Evolutionary conservation across 441 rosid species (phyloP).

Genomic region (Croton setiger): DNA sequence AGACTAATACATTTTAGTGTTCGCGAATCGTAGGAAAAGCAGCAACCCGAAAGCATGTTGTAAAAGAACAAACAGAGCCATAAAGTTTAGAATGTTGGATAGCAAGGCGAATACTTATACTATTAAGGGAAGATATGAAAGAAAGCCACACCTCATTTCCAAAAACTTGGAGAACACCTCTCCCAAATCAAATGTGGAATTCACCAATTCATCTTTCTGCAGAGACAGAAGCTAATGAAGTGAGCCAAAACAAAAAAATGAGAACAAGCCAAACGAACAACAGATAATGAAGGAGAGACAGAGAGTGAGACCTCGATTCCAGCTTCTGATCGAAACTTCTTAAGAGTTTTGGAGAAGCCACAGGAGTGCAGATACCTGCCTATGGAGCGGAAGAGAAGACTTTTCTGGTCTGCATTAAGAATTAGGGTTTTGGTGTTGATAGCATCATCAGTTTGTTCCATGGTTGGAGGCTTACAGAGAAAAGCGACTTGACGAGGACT

Average conservation of each 20-base stretch:
- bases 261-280: not conserved
- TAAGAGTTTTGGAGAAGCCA: constrained; percentile 67
- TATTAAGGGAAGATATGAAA: not conserved
- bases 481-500: constrained; percentile 55
- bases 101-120: not conserved
- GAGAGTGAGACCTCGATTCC: constrained; percentile 47
- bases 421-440: constrained; percentile 10
- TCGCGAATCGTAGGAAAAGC: too few species aligned
- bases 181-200: constrained; percentile 48
- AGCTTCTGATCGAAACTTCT: constrained; percentile 70
- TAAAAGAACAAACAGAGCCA: not conserved
- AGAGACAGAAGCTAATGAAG: not conserved
- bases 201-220: constrained; percentile 47
- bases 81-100: too few species aligned
- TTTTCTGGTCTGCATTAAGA: constrained; percentile 36
- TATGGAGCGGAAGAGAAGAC: constrained; percentile 45
- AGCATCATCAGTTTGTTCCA: constrained; percentile 20
- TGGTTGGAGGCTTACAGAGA: constrained; percentile 33
- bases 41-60: not conserved
- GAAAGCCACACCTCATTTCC: constrained; percentile 40
- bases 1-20: too few species aligned
- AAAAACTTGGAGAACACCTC: constrained; percentile 50
- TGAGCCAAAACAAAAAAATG: not conserved
- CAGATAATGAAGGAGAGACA: not conserved
- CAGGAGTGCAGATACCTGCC: constrained; percentile 55